phyloP scores from a whole-genome alignment of 2,329 filamentous ascomycete species.

The Fusarium protoensiforme region DNA sequence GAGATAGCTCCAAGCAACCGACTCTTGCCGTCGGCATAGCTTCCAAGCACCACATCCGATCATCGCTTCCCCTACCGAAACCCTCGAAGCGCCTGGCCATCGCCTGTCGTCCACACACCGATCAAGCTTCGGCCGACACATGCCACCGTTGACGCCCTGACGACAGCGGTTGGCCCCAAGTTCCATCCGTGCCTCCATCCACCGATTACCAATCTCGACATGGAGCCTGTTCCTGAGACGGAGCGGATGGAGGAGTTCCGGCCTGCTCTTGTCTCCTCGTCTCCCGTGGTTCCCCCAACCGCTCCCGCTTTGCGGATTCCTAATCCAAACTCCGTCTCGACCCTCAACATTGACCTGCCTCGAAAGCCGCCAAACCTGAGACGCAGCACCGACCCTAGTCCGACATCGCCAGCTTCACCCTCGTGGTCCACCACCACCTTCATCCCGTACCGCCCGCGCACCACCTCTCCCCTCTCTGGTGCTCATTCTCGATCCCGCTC shows the following conservation, averaged over 20 bases:
- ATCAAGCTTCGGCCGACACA: constrained; percentile 35
- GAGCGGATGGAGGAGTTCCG: constrained; percentile 76
- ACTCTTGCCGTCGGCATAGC: constrained; percentile 21
- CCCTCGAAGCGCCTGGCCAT: constrained; percentile 13
- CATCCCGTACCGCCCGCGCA: constrained; percentile 70
- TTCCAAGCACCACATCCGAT: constrained; percentile 3
- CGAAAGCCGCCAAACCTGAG: constrained; percentile 65
- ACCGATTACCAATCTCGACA: constrained; percentile 49
- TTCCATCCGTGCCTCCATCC: constrained; percentile 30
- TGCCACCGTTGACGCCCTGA: constrained; percentile 38
- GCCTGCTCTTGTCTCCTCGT: constrained; percentile 63
- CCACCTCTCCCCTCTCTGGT: constrained; percentile 69
- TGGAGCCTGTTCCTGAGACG: constrained; percentile 76
- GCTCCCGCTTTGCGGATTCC: constrained; percentile 65
- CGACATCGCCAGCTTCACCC: constrained; percentile 61
- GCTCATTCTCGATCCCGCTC: constrained; percentile 69
- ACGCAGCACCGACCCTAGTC: constrained; percentile 68
- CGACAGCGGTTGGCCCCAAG: constrained; percentile 37
- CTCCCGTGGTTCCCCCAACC: constrained; percentile 55
- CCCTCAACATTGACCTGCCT: constrained; percentile 56
- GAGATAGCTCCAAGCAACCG: not conserved
- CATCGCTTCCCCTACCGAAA: not conserved
- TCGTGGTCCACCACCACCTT: constrained; percentile 58
- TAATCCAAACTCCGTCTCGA: constrained; percentile 50
- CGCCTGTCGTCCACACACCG: constrained; percentile 15